These are phyloP conservation scores for Leccinum variicolor DNA, from an alignment of 768 basidiomycete species.

Conservation along the genomic window DNA sequence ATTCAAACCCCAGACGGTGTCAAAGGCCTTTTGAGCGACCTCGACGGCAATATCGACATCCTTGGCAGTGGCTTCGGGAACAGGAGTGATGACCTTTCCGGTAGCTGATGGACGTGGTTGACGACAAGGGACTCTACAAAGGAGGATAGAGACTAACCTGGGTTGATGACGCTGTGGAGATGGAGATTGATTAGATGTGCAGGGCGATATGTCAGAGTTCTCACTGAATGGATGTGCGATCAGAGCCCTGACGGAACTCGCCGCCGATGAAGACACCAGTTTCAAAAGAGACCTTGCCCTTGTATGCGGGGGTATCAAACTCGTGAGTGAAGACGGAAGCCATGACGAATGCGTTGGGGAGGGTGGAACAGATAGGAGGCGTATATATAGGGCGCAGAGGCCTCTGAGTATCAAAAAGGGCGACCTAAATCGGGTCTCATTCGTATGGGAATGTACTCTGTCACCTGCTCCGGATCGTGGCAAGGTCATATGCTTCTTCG, in stretches of 20 bases:
- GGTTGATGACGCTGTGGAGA: conserved; percentile 16
- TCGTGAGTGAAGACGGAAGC: conserved; percentile 42
- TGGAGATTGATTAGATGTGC: not conserved
- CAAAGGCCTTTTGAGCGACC: conserved; percentile 58
- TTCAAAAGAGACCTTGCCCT: conserved; percentile 51
- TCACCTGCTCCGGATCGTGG: too few species aligned
- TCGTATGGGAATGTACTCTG: too few species aligned
- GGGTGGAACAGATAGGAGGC: not conserved
- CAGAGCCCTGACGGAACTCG: conserved; percentile 57
- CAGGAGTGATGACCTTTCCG: conserved; percentile 56
- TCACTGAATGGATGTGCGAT: conserved; percentile 66
- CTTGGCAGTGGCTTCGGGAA: conserved; percentile 54
- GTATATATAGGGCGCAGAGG: not conserved
- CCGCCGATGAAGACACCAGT: conserved; percentile 75
- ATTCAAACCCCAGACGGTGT: conserved; percentile 69
- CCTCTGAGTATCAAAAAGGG: not conserved
- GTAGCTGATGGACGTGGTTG: conserved; percentile 39
- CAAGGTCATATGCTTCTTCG: too few species aligned
- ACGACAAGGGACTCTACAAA: not conserved
- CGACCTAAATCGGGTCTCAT: not conserved
- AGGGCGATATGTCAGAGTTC: conserved; percentile 20
- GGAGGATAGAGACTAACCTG: conserved; percentile 32
- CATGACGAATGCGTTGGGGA: conserved; percentile 30
- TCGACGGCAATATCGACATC: conserved; percentile 79
- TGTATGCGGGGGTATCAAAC: conserved; percentile 54